Base-by-base conservation (phyloP, 805 yeast species). In the Candida yuanshanica region DNA sequence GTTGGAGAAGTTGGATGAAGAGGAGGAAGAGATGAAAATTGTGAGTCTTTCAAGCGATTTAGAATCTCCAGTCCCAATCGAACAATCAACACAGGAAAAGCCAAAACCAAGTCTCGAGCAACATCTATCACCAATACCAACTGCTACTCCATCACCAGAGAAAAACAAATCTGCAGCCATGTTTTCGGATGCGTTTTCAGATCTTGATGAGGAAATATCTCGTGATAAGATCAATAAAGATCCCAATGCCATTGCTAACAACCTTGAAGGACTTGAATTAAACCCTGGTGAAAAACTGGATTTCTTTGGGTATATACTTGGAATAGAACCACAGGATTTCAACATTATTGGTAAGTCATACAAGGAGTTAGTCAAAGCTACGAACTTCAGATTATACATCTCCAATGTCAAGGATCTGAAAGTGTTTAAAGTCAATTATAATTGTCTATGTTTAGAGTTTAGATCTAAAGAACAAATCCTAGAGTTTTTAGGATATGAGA, bases 371-470 rank as follows among this genome's bases (percentile, higher is more conserved):
- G 27, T 41, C 2, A 39, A 26, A 9, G 29, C 42, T 4, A 45
- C 45, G 3, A 49, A 41, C 27, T 50, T 51, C 33, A 42, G 45
- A 25, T 14, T 51, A 10, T 20, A 46, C 1, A 43, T 51, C n/a
- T 46, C 55, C 8, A 50, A 51, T 36, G 13, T 46, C 4, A 33
- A n/a, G 5, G 33, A 31, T 12, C 11, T 20, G 2, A 24, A 31
- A 13, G 7, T 32, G 6, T 47, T 42, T 13, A n/a, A 41, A 13
- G 7, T 42, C 7, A 47, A 49, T 17, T 45, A 42, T 16, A 50
- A 51, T 17, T 50, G 52, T 21, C 20, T 51, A 3, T 26, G 45
- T 3, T 14, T 50, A 6, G 50, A 50, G 18, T 41, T 48, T 14
- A 46, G 35, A 34, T 36, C 50, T 2, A 46, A 36, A 16, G 49